Evolutionary conservation across 129 eudicot genomes (phyloP).

Genomic region (Centella asiatica): DNA sequence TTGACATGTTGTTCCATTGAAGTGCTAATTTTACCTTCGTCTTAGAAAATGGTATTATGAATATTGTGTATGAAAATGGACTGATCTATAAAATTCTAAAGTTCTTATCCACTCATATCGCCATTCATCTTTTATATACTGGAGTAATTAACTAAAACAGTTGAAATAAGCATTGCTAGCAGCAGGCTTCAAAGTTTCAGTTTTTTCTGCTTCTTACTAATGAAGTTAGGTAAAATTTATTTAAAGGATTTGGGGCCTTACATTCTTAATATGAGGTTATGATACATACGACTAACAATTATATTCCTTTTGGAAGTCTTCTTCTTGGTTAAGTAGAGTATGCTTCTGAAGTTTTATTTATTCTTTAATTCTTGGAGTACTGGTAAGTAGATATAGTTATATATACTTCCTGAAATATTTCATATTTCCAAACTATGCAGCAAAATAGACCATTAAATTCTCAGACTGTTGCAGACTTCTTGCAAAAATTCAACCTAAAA

Average conservation of each 20-base stretch:
- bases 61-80: not conserved
- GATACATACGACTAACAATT: no score
- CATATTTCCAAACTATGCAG: conserved; percentile 31
- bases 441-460: conserved; percentile 94
- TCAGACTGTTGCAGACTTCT: conserved; percentile 75
- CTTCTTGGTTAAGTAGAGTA: not conserved
- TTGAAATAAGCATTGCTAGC: no score
- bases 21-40: not conserved
- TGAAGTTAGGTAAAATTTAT: not conserved
- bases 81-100: not conserved
- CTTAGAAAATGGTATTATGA: not conserved
- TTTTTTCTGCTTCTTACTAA: not conserved
- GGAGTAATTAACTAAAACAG: not conserved
- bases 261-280: no score
- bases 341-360: not conserved
- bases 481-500: conserved; percentile 91
- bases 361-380: not conserved
- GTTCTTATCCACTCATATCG: not conserved
- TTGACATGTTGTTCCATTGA: no score
- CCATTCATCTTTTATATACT: no score
- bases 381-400: not conserved
- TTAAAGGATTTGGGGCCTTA: no score
- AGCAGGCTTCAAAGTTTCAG: not conserved
- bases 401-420: not conserved
- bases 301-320: not conserved